Conservation (phyloP, 176 grass and related monocot genomes). For the Cymbopogon citratus region DNA sequence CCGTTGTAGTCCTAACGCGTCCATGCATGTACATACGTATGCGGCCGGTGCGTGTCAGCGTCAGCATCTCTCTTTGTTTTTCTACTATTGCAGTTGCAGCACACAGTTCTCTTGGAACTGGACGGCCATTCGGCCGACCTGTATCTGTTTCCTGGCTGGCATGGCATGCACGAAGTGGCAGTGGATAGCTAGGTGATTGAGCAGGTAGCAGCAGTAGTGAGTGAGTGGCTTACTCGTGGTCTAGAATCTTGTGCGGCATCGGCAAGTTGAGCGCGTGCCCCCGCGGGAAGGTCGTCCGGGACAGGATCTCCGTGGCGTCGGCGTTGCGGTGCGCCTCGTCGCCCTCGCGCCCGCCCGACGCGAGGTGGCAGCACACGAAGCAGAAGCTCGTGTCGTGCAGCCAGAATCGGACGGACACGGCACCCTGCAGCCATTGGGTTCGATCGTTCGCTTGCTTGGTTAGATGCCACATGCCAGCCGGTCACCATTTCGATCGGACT, state of each 20-base stretch:
- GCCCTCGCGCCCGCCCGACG: constrained; percentile 51
- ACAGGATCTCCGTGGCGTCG: constrained; percentile 54
- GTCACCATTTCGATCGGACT: not conserved
- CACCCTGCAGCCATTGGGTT: constrained; percentile 15
- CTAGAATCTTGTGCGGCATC: constrained; percentile 48
- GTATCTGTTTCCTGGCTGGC: constrained; percentile 3
- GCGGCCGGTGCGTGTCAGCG: not conserved
- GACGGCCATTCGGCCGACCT: not conserved
- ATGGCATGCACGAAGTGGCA: not conserved
- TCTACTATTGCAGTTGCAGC: not conserved
- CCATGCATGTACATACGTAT: not conserved
- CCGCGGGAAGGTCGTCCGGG: constrained; percentile 45
- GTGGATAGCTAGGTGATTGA: not conserved
- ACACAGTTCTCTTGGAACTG: not conserved
- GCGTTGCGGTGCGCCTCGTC: constrained; percentile 71
- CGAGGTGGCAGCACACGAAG: constrained; percentile 70
- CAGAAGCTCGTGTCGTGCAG: constrained; percentile 69
- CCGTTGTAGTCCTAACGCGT: not conserved
- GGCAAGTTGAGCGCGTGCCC: constrained; percentile 41
- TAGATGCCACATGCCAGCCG: not conserved
- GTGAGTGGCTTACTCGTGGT: constrained; percentile 49
- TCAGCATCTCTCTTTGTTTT: too few relatives aligned
- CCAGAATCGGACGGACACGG: constrained; percentile 53
- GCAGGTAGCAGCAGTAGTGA: not conserved
- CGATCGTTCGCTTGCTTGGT: not conserved